Conservation (phyloP, 768 basidiomycete genomes). For the Auricularia sp. region DNA sequence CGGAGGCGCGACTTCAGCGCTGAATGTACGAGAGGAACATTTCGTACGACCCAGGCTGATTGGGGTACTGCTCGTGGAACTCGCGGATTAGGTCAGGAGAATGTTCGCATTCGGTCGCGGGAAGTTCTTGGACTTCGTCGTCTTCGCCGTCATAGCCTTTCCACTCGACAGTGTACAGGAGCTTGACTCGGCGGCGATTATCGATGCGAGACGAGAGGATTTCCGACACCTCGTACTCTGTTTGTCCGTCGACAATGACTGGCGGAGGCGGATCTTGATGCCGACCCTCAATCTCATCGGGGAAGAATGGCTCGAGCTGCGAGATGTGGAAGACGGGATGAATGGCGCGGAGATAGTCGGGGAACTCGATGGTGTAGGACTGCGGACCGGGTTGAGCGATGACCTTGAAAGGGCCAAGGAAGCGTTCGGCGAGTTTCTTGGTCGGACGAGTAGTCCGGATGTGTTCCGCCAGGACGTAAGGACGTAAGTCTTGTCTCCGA, state of each 20-base stretch:
- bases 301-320: neutral
- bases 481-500: slow-evolving; percentile 2
- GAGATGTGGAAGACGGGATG: slow-evolving; percentile 15
- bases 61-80: neutral
- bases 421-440: slow-evolving; percentile 15
- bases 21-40: too few relatives aligned
- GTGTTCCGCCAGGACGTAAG: slow-evolving; percentile 2
- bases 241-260: slow-evolving; percentile 8
- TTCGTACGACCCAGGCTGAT: neutral
- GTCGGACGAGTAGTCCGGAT: slow-evolving; percentile 1
- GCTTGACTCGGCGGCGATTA: neutral
- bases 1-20: too few relatives aligned
- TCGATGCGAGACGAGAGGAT: slow-evolving; percentile 11
- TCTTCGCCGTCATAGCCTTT: neutral
- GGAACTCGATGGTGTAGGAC: slow-evolving; percentile 16
- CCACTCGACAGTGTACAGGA: neutral
- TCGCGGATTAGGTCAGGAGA: neutral
- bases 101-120: neutral
- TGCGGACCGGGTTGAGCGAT: slow-evolving; percentile 12
- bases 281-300: neutral
- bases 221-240: slow-evolving; percentile 10
- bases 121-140: neutral
- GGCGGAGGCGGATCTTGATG: slow-evolving; percentile 4
- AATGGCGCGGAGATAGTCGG: slow-evolving; percentile 10
- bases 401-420: slow-evolving; percentile 14